phyloP scores from a whole-genome alignment of 352 stramenopile species.

The Pythium phragmitis region DNA sequence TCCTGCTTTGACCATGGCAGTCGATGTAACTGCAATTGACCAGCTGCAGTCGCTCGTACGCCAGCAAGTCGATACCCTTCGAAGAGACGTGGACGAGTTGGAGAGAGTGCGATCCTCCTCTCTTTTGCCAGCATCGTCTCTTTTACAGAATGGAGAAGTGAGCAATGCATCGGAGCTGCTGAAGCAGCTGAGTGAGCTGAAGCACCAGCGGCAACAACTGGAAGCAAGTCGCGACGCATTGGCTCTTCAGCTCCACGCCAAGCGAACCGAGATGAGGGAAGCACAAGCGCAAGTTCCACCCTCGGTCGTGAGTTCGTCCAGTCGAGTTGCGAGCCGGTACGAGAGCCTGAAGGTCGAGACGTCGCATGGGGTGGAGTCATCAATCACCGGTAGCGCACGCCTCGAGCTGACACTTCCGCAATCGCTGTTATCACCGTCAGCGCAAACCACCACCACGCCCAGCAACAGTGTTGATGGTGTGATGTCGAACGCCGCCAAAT shows the following conservation, averaged over 20 bases:
- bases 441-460: background rate
- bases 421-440: conserved; percentile 5
- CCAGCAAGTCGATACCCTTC: conserved; percentile 9
- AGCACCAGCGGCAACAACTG: conserved; percentile 17
- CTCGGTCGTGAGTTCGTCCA: background rate
- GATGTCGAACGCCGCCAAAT: background rate
- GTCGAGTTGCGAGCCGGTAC: conserved; percentile 17
- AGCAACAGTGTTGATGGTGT: background rate
- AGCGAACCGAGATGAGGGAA: background rate
- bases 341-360: conserved; percentile 24
- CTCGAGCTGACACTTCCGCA: conserved; percentile 11
- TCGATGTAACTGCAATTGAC: conserved; percentile 21
- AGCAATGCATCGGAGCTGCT: conserved; percentile 5
- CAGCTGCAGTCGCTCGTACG: conserved; percentile 24
- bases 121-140: background rate
- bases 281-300: background rate
- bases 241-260: background rate
- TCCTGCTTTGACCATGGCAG: conserved; percentile 19
- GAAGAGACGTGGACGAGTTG: conserved; percentile 19
- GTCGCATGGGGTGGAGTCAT: background rate
- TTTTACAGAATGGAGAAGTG: background rate
- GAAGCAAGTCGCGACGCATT: conserved; percentile 18
- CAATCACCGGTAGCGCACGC: background rate
- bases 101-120: conserved; percentile 8
- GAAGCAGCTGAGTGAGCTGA: conserved; percentile 18